Percentiles rank a stretch among this genome's conserved stretches.
phyloP scores from a whole-genome alignment of 1,284 basidiomycete genomes.

The Singerocomus inundabilis region DNA sequence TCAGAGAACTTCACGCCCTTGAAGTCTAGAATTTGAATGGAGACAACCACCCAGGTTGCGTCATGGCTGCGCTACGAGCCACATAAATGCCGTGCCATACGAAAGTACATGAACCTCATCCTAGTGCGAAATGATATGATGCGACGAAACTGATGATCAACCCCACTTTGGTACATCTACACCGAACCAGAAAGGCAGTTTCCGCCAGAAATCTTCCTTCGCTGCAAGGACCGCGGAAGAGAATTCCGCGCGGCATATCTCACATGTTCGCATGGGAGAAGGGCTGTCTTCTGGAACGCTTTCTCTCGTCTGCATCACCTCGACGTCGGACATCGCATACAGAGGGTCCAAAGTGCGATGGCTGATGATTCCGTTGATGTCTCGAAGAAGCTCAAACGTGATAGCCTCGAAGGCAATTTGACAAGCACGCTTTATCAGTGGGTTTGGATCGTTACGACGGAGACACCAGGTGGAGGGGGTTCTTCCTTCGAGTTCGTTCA shows the following conservation, averaged over 20 bases:
- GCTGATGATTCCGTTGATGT: constrained; percentile 64
- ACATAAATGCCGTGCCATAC: constrained; percentile 4
- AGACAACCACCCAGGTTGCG: not conserved
- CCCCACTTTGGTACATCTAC: constrained; percentile 53
- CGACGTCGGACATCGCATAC: constrained; percentile 62
- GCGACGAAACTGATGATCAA: constrained; percentile 24
- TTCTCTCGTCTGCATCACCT: constrained; percentile 58
- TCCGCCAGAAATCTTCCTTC: constrained; percentile 62
- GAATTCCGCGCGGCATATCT: constrained; percentile 61
- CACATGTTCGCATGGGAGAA: constrained; percentile 56
- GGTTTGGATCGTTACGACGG: constrained; percentile 45
- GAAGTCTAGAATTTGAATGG: not conserved
- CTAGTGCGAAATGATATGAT: not conserved
- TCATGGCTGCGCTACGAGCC: not conserved
- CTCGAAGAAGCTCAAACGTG: constrained; percentile 67
- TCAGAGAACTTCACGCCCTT: not conserved
- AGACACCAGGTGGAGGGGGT: constrained; percentile 49
- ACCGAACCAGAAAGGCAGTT: constrained; percentile 64
- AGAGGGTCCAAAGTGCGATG: constrained; percentile 67
- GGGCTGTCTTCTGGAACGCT: constrained; percentile 43
- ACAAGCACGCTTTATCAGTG: constrained; percentile 49
- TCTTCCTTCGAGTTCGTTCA: constrained; percentile 65
- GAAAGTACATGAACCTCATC: constrained; percentile 16
- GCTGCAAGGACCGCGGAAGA: constrained; percentile 52
- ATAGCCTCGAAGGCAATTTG: constrained; percentile 68